A percentile compares a stretch with the other conserved stretches of the same genome.
These are phyloP conservation scores for Debaryomyces castellii DNA, from an alignment of 805 yeast genomes.

Conservation along the genomic window DNA sequence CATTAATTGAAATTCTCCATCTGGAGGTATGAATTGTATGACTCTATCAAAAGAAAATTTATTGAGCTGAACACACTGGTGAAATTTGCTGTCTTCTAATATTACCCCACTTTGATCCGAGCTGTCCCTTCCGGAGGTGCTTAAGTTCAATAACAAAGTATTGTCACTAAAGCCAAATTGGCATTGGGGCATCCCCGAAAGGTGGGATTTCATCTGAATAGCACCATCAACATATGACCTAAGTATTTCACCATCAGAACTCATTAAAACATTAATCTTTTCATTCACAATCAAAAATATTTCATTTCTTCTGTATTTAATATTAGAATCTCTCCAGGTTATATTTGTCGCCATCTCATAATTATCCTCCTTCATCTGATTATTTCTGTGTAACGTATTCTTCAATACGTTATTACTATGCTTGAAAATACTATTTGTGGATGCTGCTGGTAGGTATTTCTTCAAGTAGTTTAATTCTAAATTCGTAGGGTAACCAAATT, in stretches of 20 bases:
- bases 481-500: constrained; percentile 74
- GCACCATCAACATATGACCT: constrained; percentile 76
- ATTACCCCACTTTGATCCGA: constrained; percentile 48
- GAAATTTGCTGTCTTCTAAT: constrained; percentile 79
- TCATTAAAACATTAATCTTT: constrained; percentile 66
- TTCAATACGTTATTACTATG: background rate
- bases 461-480: constrained; percentile 47
- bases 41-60: constrained; percentile 63
- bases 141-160: constrained; percentile 18
- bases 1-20: constrained; percentile 84
- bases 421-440: constrained; percentile 10
- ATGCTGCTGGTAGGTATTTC: constrained; percentile 10
- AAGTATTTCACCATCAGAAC: constrained; percentile 61
- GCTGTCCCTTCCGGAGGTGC: constrained; percentile 24
- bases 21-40: constrained; percentile 81
- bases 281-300: constrained; percentile 76
- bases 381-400: background rate
- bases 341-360: constrained; percentile 15
- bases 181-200: constrained; percentile 83
- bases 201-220: constrained; percentile 65
- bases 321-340: constrained; percentile 71
- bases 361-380: constrained; percentile 2
- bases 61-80: constrained; percentile 78
- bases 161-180: constrained; percentile 72
- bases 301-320: constrained; percentile 80